Conservation (phyloP, 192 early-diverging fungal genomes). For the Coemansia sp. region DNA sequence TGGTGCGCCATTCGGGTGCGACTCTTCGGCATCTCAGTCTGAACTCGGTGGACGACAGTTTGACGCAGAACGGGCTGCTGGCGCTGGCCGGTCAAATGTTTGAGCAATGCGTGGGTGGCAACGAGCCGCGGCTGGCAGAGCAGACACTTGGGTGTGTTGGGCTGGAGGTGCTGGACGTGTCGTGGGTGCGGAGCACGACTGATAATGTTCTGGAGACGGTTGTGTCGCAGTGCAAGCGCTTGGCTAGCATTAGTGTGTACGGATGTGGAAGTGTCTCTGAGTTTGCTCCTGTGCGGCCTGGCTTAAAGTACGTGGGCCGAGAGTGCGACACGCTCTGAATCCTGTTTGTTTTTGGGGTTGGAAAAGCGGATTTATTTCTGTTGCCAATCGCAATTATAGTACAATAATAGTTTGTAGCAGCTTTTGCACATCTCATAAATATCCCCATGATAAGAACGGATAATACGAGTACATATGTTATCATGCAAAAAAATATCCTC, state of each 20-base stretch:
- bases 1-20: constrained; percentile 61
- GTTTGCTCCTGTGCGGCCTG: constrained; percentile 52
- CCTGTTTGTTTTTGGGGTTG: no score
- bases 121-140: constrained; percentile 10
- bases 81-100: constrained; percentile 47
- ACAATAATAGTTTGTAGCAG: no score
- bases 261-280: constrained; percentile 70
- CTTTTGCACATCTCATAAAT: no score
- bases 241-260: constrained; percentile 65
- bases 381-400: no score
- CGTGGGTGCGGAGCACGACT: constrained; percentile 74
- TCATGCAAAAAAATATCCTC: background rate
- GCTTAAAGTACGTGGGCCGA: constrained; percentile 58
- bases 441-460: no score
- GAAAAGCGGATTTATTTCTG: no score
- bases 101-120: background rate
- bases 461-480: no score
- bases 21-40: constrained; percentile 60
- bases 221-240: constrained; percentile 46
- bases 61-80: constrained; percentile 60
- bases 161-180: constrained; percentile 63
- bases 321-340: constrained; percentile 55
- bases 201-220: constrained; percentile 67
- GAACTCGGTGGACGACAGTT: constrained; percentile 68
- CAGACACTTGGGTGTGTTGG: constrained; percentile 43